Evolutionary conservation across 805 yeast species (phyloP).

Genomic region (Saccharomyces paradoxus): DNA sequence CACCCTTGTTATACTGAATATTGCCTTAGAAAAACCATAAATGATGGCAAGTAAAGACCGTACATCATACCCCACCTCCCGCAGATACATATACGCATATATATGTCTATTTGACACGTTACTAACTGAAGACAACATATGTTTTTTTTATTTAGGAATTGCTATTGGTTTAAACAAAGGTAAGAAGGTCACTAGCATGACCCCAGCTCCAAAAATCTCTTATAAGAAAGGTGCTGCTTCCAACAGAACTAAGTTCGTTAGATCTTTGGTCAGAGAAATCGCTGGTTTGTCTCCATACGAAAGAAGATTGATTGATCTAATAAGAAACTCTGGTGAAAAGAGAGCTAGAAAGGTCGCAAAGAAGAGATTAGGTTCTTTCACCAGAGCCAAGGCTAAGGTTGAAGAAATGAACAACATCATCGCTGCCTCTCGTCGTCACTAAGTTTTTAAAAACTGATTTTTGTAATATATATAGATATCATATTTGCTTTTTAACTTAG

Average conservation of each 20-base stretch:
- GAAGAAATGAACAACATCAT: constrained; percentile 96
- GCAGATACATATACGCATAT: background rate
- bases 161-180: constrained; percentile 99
- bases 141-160: constrained; percentile 47
- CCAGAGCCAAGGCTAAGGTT: constrained; percentile 99
- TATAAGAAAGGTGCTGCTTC: constrained; percentile 95
- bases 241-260: constrained; percentile 92
- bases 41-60: background rate
- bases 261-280: constrained; percentile 92
- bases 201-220: constrained; percentile 80
- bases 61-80: background rate
- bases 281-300: constrained; percentile 99
- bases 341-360: constrained; percentile 99
- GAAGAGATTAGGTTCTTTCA: constrained; percentile 99
- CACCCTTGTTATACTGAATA: no score
- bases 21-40: background rate
- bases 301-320: constrained; percentile 97
- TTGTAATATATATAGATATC: background rate
- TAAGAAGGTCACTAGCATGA: constrained; percentile 85
- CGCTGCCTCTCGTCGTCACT: constrained; percentile 94
- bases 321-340: constrained; percentile 99
- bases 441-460: constrained; percentile 23
- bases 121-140: constrained; percentile 27
- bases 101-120: constrained; percentile 3
- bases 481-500: background rate